A percentile compares a stretch with the other conserved stretches of the same genome.
These are phyloP conservation scores for Botryosphaeria dothidea DNA, from an alignment of 2,329 filamentous ascomycete species.

Conservation along the genomic window DNA sequence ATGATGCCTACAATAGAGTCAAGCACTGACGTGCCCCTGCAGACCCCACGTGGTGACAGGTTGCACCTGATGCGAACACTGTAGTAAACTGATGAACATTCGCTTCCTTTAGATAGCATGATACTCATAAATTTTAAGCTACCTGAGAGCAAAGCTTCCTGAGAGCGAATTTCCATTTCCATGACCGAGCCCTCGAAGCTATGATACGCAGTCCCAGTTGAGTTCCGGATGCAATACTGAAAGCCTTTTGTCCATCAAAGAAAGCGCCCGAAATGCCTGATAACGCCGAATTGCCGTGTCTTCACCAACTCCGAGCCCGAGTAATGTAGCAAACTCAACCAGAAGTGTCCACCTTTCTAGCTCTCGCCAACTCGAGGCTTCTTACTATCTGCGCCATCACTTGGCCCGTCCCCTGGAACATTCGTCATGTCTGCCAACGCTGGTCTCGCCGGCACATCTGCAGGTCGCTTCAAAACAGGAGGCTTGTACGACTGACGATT, in stretches of 20 bases:
- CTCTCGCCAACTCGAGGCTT: slow-evolving; percentile 20
- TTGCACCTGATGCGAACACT: slow-evolving; percentile 24
- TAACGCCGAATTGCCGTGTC: neutral
- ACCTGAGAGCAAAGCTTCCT: neutral
- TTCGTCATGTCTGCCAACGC: slow-evolving; percentile 51
- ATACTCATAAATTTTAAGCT: neutral
- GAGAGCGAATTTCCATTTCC: too few relatives aligned
- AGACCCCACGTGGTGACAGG: slow-evolving; percentile 48
- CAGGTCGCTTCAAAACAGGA: slow-evolving; percentile 31
- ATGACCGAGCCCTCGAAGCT: neutral
- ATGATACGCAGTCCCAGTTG: neutral
- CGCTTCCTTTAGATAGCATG: slow-evolving; percentile 1
- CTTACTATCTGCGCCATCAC: slow-evolving; percentile 38
- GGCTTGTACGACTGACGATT: slow-evolving; percentile 50
- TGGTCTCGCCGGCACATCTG: slow-evolving; percentile 27
- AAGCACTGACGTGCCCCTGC: slow-evolving; percentile 78
- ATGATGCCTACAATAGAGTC: slow-evolving; percentile 98
- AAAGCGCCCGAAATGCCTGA: neutral
- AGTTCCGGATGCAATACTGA: neutral
- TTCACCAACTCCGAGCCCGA: neutral
- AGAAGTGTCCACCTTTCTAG: slow-evolving; percentile 16
- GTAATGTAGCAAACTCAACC: neutral
- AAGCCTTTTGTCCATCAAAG: neutral
- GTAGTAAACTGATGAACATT: slow-evolving; percentile 47
- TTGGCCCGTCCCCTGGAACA: slow-evolving; percentile 27